Evolutionary conservation across 1,284 basidiomycete genomes (phyloP).

Genomic region (Austroboletus niveus): DNA sequence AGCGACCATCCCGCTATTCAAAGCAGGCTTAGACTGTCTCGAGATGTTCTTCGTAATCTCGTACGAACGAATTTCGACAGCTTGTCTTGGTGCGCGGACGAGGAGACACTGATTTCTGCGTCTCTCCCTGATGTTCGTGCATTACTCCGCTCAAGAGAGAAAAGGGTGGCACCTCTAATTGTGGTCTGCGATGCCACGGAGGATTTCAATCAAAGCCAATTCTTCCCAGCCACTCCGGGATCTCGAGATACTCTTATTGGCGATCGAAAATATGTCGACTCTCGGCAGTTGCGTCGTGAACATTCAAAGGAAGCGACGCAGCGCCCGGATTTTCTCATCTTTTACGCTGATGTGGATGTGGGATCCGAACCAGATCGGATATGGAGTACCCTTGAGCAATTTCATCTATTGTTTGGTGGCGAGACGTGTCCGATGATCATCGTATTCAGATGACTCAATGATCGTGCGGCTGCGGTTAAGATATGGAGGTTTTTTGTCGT

Average conservation of each 20-base stretch:
- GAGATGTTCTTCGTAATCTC: constrained; percentile 17
- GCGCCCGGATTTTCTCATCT: constrained; percentile 24
- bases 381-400: constrained; percentile 20
- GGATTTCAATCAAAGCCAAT: neutral
- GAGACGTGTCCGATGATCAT: constrained; percentile 22
- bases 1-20: constrained; percentile 30
- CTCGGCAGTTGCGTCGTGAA: constrained; percentile 1
- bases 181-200: constrained; percentile 17
- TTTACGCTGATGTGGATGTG: constrained; percentile 15
- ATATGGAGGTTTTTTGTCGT: constrained; percentile 18
- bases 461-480: constrained; percentile 12
- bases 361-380: constrained; percentile 3
- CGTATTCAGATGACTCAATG: constrained; percentile 22
- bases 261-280: constrained; percentile 15
- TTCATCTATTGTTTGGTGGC: constrained; percentile 19
- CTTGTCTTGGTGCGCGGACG: constrained; percentile 19
- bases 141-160: constrained; percentile 15
- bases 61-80: constrained; percentile 9
- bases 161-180: constrained; percentile 13
- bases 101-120: constrained; percentile 17
- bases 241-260: constrained; percentile 1
- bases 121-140: constrained; percentile 24
- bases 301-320: constrained; percentile 4
- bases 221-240: constrained; percentile 2
- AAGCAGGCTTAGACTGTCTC: constrained; percentile 19